Percentiles rank a stretch among this genome's conserved stretches.
These are phyloP conservation scores for Pseudocercospora pini-densiflorae DNA, from an alignment of 2,329 filamentous ascomycete species.

Conservation along the genomic window DNA sequence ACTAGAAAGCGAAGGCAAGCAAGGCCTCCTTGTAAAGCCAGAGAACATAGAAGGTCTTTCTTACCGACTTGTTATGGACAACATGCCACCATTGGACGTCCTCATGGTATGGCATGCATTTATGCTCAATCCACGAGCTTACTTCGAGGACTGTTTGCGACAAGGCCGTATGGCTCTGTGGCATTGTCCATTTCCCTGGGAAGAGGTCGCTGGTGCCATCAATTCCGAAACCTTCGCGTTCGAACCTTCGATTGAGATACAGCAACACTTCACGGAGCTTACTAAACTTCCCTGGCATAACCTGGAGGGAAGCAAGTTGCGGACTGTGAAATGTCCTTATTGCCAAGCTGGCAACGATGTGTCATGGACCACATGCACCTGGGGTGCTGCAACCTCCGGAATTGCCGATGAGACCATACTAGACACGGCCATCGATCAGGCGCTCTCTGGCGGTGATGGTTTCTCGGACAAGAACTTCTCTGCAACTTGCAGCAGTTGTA, in stretches of 20 bases:
- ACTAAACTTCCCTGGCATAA: conserved; percentile 66
- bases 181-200: conserved; percentile 70
- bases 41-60: background rate
- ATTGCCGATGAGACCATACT: conserved; percentile 14
- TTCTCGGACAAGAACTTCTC: conserved; percentile 65
- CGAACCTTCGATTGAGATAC: conserved; percentile 44
- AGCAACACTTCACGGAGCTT: conserved; percentile 55
- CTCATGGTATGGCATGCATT: conserved; percentile 81
- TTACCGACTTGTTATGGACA: conserved; percentile 13
- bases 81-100: conserved; percentile 59
- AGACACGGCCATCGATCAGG: conserved; percentile 42
- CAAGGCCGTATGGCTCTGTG: conserved; percentile 61
- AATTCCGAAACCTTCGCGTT: conserved; percentile 64
- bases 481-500: conserved; percentile 58
- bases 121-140: conserved; percentile 76
- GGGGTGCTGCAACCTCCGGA: conserved; percentile 37
- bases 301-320: conserved; percentile 54
- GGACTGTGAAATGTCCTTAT: conserved; percentile 59
- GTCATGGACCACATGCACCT: conserved; percentile 61
- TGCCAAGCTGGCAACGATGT: conserved; percentile 51
- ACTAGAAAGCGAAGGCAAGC: conserved; percentile 19
- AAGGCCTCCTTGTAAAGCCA: conserved; percentile 26
- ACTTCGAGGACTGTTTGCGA: conserved; percentile 73
- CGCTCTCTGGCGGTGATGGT: conserved; percentile 53
- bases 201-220: conserved; percentile 61